A percentile compares a stretch with the other conserved stretches of the same genome.
phyloP scores from a whole-genome alignment of 2,329 filamentous ascomycete species.

The Fusarium continuum region DNA sequence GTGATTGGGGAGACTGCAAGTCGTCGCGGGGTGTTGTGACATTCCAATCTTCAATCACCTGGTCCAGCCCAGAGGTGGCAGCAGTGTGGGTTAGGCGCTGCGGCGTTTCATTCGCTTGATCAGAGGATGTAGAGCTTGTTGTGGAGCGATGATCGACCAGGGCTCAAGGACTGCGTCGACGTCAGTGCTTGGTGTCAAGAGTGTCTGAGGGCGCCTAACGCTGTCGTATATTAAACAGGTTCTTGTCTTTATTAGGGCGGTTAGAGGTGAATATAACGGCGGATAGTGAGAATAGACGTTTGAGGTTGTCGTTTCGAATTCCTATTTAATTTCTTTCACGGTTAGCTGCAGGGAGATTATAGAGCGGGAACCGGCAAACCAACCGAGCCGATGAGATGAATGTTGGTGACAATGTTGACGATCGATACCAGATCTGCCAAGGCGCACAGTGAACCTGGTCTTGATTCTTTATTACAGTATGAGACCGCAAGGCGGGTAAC shows the following conservation, averaged over 20 bases:
- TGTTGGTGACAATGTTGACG: constrained; percentile 27
- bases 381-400: constrained; percentile 21
- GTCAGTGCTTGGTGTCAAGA: constrained; percentile 39
- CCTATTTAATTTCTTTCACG: constrained; percentile 16
- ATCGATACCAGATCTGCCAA: constrained; percentile 30
- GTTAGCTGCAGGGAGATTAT: constrained; percentile 39
- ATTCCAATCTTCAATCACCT: constrained; percentile 45
- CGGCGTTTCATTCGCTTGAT: constrained; percentile 48
- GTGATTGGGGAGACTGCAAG: constrained; percentile 36
- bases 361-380: constrained; percentile 34
- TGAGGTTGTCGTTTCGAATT: constrained; percentile 21
- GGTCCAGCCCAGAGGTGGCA: constrained; percentile 41
- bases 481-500: constrained; percentile 8
- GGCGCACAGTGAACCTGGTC: constrained; percentile 6
- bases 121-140: constrained; percentile 39
- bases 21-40: constrained; percentile 44
- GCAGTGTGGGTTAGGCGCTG: constrained; percentile 46
- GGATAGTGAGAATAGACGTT: constrained; percentile 21
- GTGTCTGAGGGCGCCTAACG: constrained; percentile 28
- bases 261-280: constrained; percentile 24
- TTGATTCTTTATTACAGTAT: constrained; percentile 13
- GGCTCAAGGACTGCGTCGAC: constrained; percentile 36
- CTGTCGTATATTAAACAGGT: constrained; percentile 11
- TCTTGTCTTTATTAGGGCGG: constrained; percentile 29
- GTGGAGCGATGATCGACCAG: constrained; percentile 47